Base-by-base conservation (phyloP, 2,329 filamentous ascomycete species). In the Colletotrichum chlorophyti region DNA sequence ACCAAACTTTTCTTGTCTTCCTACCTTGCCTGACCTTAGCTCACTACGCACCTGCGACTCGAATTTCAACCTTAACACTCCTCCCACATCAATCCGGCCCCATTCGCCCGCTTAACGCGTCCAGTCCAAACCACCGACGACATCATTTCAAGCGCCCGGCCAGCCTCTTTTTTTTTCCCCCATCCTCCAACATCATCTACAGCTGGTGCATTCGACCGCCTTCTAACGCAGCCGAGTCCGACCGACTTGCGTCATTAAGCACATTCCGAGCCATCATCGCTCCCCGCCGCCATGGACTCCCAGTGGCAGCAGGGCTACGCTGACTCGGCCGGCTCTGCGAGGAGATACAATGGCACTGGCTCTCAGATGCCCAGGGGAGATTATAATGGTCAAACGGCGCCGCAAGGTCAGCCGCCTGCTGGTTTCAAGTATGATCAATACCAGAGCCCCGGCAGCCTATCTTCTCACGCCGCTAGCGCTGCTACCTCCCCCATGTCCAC, bases 391-490 rank as follows among this genome's bases (percentile, higher is more conserved):
- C 67, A 57, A 63, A 65, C 54, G 64, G 51, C 27, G 14, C 24
- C 51, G 23, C 47, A 48, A 42, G 51, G 43, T 31, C 61, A 85
- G 69, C 78, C 83, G 59, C 81, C 84, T 45, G 78, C 81, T 64
- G 55, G 80, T 69, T 90, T 85, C 75, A 86, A 86, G 65, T 90
- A 90, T 72, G 86, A 90, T 65, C 81, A 86, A 68, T 90, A 89
- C 71, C 85, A 87, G 70, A 65, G 68, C 60, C 62, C 68, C 68
- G 64, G 72, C 72, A 64, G 76, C 68, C 49, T 55, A 10, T 49
- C 51, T 21, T 59, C 55, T 23, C 51, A 59, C 10, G 64, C 70
- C 75, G 61, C 76, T 78, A 74, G 83, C 67, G 78, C 86, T 68
- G 79, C 80, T 60, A 79, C 82, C 34, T 87, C 87, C 54, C 82